Evolutionary conservation across 306 rosid genomes (phyloP), one percentile per base, ranked within the genome.

Genomic region (Canavalia gladiata): DNA sequence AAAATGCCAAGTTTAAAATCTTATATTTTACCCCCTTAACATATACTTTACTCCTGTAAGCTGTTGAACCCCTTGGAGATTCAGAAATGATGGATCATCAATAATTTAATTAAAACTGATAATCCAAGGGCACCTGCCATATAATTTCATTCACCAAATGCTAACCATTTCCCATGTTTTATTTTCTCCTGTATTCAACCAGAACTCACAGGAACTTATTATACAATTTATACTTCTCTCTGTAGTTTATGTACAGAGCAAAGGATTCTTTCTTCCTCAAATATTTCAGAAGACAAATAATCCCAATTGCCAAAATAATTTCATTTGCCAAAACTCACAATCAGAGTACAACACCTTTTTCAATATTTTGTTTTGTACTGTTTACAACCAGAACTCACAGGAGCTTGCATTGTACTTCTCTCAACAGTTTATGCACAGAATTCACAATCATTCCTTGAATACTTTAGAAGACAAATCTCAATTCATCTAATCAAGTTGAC

Each of bases 41-140:
- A 52, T 50, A 67, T 31, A 78, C 45, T 29, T 51, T 50, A 76
- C 5, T 55, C 70, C 51, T 62, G 42, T 13, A 62, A 62, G 8
- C 18, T 18, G 7, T 28, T 50, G 59, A 75, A 74, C 56, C 80
- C 59, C 72, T 62, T 76, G 60, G 30, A 49, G 34, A 49, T 37
- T 34, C 29, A 63, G 28, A 33, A 31, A 46, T 13, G 11, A 46
- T 33, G 59, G 69, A 60, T 75, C 45, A 59, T 75, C 58, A 75
- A 47, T 11, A 75, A 47, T 11, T 42, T 33, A 43, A 56, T 74
- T 42, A 9, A 76, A 47, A 76, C 28, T 63, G 35, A 62, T 11
- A 34, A 46, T 34, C 11, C 25, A 75, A 2, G 8, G 55, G 12
- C 39, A 62, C 46, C 56, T 29, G 51, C 68, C 43, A 35, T 34